A percentile compares a stretch with the other conserved stretches of the same genome.
phyloP scores from a whole-genome alignment of 805 yeast species.

The Candida wancherniae region DNA sequence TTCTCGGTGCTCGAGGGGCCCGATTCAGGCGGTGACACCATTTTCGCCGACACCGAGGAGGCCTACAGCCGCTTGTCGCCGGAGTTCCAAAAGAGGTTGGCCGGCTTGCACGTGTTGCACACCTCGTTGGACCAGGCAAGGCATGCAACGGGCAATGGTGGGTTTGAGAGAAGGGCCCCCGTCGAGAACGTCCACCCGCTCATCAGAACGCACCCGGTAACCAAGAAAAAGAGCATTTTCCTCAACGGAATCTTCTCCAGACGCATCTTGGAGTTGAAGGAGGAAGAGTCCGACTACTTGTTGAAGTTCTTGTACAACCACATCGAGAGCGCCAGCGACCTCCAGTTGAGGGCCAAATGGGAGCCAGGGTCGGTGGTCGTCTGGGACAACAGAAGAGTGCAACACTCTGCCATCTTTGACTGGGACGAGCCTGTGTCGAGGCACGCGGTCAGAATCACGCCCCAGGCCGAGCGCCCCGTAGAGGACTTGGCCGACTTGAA shows the following conservation, averaged over 20 bases:
- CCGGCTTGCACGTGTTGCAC: constrained; percentile 63
- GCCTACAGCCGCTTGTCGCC: constrained; percentile 72
- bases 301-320: constrained; percentile 53
- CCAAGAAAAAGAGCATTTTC: constrained; percentile 54
- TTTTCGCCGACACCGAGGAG: constrained; percentile 66
- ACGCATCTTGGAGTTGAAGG: constrained; percentile 65
- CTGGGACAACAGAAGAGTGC: constrained; percentile 74
- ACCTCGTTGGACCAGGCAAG: constrained; percentile 67
- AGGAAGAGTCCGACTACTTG: constrained; percentile 62
- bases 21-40: constrained; percentile 72
- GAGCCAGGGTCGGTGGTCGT: constrained; percentile 64
- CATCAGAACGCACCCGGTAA: constrained; percentile 69
- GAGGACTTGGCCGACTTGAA: constrained; percentile 36
- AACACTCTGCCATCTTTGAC: constrained; percentile 69
- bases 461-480: constrained; percentile 67
- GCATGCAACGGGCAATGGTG: constrained; percentile 50
- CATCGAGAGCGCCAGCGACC: constrained; percentile 50
- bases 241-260: constrained; percentile 60
- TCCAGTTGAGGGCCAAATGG: constrained; percentile 69
- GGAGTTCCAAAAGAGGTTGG: constrained; percentile 51
- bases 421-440: constrained; percentile 60
- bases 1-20: constrained; percentile 57
- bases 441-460: constrained; percentile 71
- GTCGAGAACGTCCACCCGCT: constrained; percentile 65
- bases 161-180: constrained; percentile 60